These are phyloP conservation scores for Phytophthora hybrid DNA, from an alignment of 352 stramenopile genomes.

Conservation along the genomic window DNA sequence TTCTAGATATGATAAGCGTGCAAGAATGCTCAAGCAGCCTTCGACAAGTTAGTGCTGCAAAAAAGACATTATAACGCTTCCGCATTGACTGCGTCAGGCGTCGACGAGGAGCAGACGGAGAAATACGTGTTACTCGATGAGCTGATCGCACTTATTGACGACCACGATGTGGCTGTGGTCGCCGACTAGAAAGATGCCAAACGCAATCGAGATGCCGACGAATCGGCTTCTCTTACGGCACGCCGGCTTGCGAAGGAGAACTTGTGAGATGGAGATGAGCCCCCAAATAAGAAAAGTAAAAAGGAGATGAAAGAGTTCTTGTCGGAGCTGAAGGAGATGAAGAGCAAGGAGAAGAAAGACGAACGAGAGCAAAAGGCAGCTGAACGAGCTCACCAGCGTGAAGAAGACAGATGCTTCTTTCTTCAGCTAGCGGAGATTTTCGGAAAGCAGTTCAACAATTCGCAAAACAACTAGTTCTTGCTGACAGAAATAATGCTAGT, in stretches of 20 bases:
- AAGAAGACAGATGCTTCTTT: constrained; percentile 10
- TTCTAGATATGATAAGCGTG: constrained; percentile 15
- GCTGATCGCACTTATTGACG: constrained; percentile 19
- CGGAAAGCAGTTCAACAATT: constrained; percentile 16
- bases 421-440: constrained; percentile 8
- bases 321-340: constrained; percentile 9
- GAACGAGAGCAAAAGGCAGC: not conserved
- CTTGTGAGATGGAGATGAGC: not conserved
- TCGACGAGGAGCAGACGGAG: constrained; percentile 9
- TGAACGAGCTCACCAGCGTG: constrained; percentile 17
- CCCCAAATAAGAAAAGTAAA: constrained; percentile 1
- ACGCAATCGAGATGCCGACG: not conserved
- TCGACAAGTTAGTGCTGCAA: constrained; percentile 13
- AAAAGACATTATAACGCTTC: constrained; percentile 6
- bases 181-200: not conserved
- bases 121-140: constrained; percentile 16
- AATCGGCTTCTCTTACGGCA: constrained; percentile 2
- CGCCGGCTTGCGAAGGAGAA: not conserved
- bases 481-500: not conserved
- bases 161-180: constrained; percentile 17
- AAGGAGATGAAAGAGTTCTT: constrained; percentile 13
- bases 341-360: constrained; percentile 17
- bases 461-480: constrained; percentile 8
- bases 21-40: constrained; percentile 17
- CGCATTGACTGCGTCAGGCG: constrained; percentile 9